Base-by-base conservation (phyloP, 805 yeast genomes). In the Geotrichum ghanense region DNA sequence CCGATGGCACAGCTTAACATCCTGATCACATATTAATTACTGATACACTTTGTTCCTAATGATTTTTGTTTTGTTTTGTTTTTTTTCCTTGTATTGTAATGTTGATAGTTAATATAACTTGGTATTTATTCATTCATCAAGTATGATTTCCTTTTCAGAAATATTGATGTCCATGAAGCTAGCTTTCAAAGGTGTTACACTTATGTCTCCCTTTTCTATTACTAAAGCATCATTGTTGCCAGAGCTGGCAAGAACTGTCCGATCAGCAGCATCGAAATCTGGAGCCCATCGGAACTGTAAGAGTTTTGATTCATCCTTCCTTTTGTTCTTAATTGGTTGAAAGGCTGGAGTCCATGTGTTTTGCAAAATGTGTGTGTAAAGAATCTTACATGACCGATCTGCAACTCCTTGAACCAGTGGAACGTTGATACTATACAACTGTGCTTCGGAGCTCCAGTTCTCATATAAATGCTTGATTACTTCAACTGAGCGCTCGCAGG, bases 251-350 rank as follows among this genome's bases (percentile, higher is more conserved):
- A 62, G 55, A 14, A 77, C 75, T 6, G 73, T 70, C 43, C 73
- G 66, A 58, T 81, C 83, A 14, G 83, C 86, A 22, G 71, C 64
- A 41, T 73, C 74, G 63, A 85, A 87, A 58, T 88, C 78, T 0
- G 97, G 97, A 41, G 71, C 70, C 98, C 98, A 90, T 50, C 67
- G 68, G 64, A 79, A 92, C 46, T 74, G 71, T 23, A 73, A 67
- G 49, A 45, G 37, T 46, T 41, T 4, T 51, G 56, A 10, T 54
- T 50, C n/a, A n/a, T n/a, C n/a, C n/a, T n/a, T n/a, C n/a, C n/a
- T n/a, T n/a, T n/a, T n/a, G 12, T 45, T 44, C 3, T 53, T 50
- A 37, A 54, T 42, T 21, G 56, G 59, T 41, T 59, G 62, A 59
- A 78, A 85, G 7, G 84, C 72, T 0, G 85, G 72, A 1, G 73